A percentile compares a stretch with the other conserved stretches of the same genome.
Conservation (phyloP, 2,329 filamentous ascomycete species). For the Aspergillus viridinutans region DNA sequence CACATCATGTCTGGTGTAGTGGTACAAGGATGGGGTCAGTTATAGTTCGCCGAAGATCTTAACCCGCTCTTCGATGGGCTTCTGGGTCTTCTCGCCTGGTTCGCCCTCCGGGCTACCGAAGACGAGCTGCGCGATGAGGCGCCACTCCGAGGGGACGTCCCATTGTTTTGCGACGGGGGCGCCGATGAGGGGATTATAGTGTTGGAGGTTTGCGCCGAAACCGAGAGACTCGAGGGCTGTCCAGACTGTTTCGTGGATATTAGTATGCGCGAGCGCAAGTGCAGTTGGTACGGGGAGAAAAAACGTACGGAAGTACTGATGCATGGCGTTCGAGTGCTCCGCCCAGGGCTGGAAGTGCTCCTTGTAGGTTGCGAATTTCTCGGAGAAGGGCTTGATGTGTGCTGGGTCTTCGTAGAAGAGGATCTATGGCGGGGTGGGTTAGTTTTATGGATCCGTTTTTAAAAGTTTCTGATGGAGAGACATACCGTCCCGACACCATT, state of each 20-base stretch:
- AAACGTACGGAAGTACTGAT: slow-evolving; percentile 60
- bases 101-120: slow-evolving; percentile 62
- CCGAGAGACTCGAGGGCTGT: slow-evolving; percentile 77
- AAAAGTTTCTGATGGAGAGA: slow-evolving; percentile 26
- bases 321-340: slow-evolving; percentile 73
- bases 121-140: slow-evolving; percentile 76
- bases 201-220: slow-evolving; percentile 83
- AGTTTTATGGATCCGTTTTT: neutral
- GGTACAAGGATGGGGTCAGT: neutral
- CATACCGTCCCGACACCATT: slow-evolving; percentile 69
- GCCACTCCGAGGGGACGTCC: slow-evolving; percentile 68
- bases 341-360: slow-evolving; percentile 77
- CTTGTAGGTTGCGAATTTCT: slow-evolving; percentile 67
- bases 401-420: slow-evolving; percentile 82
- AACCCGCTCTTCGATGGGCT: slow-evolving; percentile 62
- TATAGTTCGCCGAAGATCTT: slow-evolving; percentile 53
- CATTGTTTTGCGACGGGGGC: slow-evolving; percentile 64
- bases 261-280: neutral
- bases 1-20: neutral
- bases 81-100: slow-evolving; percentile 60
- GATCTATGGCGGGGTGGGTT: slow-evolving; percentile 37
- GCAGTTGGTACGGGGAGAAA: neutral
- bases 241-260: slow-evolving; percentile 54
- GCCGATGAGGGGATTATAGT: slow-evolving; percentile 87
- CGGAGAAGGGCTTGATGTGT: slow-evolving; percentile 62